phyloP scores from a whole-genome alignment of 495 filamentous ascomycete species.

The Parathielavia hyrcaniae region DNA sequence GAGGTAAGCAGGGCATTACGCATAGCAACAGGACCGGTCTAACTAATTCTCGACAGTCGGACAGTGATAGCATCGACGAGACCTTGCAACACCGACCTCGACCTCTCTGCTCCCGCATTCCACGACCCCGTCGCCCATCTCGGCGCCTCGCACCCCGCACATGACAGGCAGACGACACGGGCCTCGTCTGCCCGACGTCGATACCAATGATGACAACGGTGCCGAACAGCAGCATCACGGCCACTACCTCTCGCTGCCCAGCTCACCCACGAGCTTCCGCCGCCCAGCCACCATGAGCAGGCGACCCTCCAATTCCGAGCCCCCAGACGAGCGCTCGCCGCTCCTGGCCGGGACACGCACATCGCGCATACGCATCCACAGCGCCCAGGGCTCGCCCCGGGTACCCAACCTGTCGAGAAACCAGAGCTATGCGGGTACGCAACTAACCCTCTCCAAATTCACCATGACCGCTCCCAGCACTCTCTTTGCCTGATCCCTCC shows the following conservation, averaged over 20 bases:
- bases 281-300: conserved; percentile 23
- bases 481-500: not conserved
- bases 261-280: conserved; percentile 27
- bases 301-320: conserved; percentile 32
- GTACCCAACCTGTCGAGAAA: conserved; percentile 41
- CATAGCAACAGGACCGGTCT: not conserved
- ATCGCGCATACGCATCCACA: conserved; percentile 40
- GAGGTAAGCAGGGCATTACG: not conserved
- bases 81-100: not conserved
- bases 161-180: conserved; percentile 27
- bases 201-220: conserved; percentile 1
- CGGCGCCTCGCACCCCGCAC: not conserved
- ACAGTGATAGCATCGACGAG: conserved; percentile 3
- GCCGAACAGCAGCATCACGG: conserved; percentile 15
- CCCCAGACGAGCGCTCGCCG: conserved; percentile 43
- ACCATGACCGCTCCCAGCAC: too few relatives aligned
- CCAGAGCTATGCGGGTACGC: conserved; percentile 44
- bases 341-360: conserved; percentile 38
- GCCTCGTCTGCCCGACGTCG: conserved; percentile 22
- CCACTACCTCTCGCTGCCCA: conserved; percentile 29
- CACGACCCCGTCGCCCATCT: not conserved
- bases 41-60: not conserved
- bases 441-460: not conserved
- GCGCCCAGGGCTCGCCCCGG: conserved; percentile 35
- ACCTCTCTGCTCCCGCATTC: not conserved